phyloP scores from a whole-genome alignment of 768 basidiomycete genomes.

The Rickenella mellea region DNA sequence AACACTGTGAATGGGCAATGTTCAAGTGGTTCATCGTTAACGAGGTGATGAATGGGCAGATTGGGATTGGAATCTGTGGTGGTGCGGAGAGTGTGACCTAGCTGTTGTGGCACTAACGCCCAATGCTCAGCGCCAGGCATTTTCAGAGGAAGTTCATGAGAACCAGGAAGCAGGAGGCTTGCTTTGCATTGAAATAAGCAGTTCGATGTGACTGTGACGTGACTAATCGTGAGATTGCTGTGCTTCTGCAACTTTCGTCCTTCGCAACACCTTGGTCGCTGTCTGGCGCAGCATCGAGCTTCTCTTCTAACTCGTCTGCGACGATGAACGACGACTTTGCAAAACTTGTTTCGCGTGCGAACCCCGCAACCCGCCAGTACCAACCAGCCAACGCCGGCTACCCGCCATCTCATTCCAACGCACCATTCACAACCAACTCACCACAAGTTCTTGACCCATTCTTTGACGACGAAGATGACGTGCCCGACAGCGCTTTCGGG shows the following conservation, averaged over 20 bases:
- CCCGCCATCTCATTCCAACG: conserved; percentile 41
- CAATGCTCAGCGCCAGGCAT: too few species aligned
- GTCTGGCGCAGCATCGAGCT: neutral
- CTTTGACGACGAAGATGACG: conserved; percentile 68
- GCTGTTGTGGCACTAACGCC: too few species aligned
- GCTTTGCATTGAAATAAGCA: too few species aligned
- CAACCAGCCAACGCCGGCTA: conserved; percentile 44
- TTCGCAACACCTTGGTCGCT: neutral
- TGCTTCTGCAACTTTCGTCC: neutral
- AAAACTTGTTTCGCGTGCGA: conserved; percentile 61
- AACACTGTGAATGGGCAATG: too few species aligned
- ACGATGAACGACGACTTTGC: conserved; percentile 68
- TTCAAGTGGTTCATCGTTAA: too few species aligned
- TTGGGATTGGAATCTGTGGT: too few species aligned
- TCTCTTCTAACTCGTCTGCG: conserved; percentile 4
- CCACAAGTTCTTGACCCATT: conserved; percentile 71
- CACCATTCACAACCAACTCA: conserved; percentile 27
- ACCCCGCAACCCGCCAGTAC: conserved; percentile 49
- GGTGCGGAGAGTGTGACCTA: too few species aligned
- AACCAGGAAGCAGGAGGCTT: too few species aligned
- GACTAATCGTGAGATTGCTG: too few species aligned
- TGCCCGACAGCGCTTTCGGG: conserved; percentile 61
- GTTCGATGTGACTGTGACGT: too few species aligned
- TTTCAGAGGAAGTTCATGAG: too few species aligned
- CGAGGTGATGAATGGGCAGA: too few species aligned